Conservation (phyloP, 1,284 basidiomycete species). For the Caloboletus inedulis region DNA sequence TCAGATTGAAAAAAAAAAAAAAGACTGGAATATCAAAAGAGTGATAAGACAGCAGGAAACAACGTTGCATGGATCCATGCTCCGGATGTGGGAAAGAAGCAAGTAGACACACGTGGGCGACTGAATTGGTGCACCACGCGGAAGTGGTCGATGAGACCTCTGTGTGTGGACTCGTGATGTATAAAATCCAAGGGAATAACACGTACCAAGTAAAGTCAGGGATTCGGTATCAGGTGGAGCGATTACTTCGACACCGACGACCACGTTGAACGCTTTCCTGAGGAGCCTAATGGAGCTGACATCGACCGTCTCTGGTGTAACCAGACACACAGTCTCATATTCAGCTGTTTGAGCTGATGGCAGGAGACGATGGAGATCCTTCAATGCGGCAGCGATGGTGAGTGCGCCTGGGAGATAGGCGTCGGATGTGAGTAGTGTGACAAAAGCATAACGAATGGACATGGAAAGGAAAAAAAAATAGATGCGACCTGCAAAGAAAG, state of each 20-base stretch:
- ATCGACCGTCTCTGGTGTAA: slow-evolving; percentile 90
- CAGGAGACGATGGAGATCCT: slow-evolving; percentile 67
- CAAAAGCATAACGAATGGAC: slow-evolving; percentile 74
- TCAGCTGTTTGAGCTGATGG: slow-evolving; percentile 54
- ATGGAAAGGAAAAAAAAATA: slow-evolving; percentile 34
- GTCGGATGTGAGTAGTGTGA: slow-evolving; percentile 87
- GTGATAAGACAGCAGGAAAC: slow-evolving; percentile 20
- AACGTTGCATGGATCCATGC: slow-evolving; percentile 18
- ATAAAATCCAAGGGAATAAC: neutral
- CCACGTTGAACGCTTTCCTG: slow-evolving; percentile 77
- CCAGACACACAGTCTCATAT: slow-evolving; percentile 88
- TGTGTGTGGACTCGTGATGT: neutral
- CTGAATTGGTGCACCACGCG: slow-evolving; percentile 5
- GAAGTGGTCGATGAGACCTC: neutral
- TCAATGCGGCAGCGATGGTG: slow-evolving; percentile 78
- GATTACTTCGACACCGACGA: slow-evolving; percentile 90
- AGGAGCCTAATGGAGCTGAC: slow-evolving; percentile 83
- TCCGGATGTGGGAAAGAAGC: slow-evolving; percentile 5
- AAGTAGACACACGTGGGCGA: slow-evolving; percentile 7
- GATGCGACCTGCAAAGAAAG: neutral
- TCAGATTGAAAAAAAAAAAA: slow-evolving; percentile 17
- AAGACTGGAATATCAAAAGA: slow-evolving; percentile 1
- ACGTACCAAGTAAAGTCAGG: slow-evolving; percentile 77
- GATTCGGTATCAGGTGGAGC: slow-evolving; percentile 60
- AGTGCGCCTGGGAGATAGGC: slow-evolving; percentile 92